A percentile compares a stretch with the other conserved stretches of the same genome.
These are phyloP conservation scores for Hygrocybe punicea DNA, from an alignment of 768 basidiomycete species.

Conservation along the genomic window DNA sequence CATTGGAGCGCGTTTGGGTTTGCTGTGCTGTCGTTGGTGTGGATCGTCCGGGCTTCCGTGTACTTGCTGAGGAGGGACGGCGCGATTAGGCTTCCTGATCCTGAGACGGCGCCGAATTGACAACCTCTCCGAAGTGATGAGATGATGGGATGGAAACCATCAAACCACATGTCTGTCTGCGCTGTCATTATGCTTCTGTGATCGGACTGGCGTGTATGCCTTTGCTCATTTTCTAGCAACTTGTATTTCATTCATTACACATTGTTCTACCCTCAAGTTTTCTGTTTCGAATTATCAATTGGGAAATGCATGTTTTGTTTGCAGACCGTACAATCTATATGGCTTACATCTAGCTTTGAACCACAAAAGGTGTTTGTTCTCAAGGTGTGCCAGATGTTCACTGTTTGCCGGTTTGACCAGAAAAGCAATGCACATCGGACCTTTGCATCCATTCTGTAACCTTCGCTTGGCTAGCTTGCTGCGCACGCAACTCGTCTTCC, in stretches of 20 bases:
- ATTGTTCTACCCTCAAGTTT: too few relatives aligned
- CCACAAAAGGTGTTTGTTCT: too few relatives aligned
- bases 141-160: not conserved
- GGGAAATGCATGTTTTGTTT: too few relatives aligned
- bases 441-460: slow-evolving; percentile 5
- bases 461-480: slow-evolving; percentile 8
- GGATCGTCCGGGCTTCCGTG: slow-evolving; percentile 73
- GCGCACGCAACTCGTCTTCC: slow-evolving; percentile 3
- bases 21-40: slow-evolving; percentile 78
- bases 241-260: too few relatives aligned
- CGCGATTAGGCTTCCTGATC: slow-evolving; percentile 71
- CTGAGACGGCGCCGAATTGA: slow-evolving; percentile 69
- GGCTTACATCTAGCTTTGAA: too few relatives aligned
- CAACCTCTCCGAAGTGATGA: not conserved
- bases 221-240: too few relatives aligned
- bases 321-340: too few relatives aligned
- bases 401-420: not conserved
- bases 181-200: too few relatives aligned
- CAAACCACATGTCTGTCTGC: too few relatives aligned
- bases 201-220: too few relatives aligned
- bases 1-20: slow-evolving; percentile 88
- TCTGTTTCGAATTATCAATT: too few relatives aligned
- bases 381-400: not conserved
- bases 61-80: slow-evolving; percentile 42
- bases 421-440: not conserved